phyloP scores from a whole-genome alignment of 495 filamentous ascomycete species.

The Lasiosphaeria ovina region DNA sequence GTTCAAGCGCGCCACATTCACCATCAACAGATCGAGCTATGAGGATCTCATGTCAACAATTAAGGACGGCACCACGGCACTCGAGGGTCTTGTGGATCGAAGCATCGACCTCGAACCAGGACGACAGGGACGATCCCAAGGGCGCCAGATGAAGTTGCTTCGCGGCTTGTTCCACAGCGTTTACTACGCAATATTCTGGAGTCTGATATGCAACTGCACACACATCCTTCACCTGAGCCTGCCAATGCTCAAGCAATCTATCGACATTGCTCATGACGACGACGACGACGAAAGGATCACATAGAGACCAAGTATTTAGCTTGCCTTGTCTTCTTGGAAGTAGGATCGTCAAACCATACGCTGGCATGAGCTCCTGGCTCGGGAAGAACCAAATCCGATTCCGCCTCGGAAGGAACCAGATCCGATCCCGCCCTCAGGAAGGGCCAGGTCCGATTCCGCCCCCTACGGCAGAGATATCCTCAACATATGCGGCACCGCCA shows the following conservation, averaged over 20 bases:
- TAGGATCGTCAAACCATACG: not conserved
- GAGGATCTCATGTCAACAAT: constrained; percentile 30
- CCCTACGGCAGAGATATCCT: not conserved
- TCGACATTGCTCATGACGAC: constrained; percentile 24
- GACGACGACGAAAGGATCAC: constrained; percentile 9
- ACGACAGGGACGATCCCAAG: constrained; percentile 21
- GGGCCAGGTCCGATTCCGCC: not conserved
- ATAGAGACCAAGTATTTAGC: not conserved
- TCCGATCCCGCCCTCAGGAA: too few species aligned
- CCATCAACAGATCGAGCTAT: constrained; percentile 27
- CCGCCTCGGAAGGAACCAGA: too few species aligned
- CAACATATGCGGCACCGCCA: not conserved
- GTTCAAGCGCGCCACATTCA: constrained; percentile 32
- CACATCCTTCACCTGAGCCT: constrained; percentile 21
- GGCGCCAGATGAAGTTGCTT: constrained; percentile 26
- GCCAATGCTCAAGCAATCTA: constrained; percentile 7
- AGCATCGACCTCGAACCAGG: constrained; percentile 33
- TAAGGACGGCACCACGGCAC: constrained; percentile 30
- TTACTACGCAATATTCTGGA: constrained; percentile 32
- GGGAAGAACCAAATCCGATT: too few species aligned
- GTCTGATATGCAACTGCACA: constrained; percentile 33
- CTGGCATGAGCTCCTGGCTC: not conserved
- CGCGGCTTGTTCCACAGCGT: constrained; percentile 32
- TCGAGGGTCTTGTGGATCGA: constrained; percentile 33
- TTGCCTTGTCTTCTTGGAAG: not conserved